phyloP scores from a whole-genome alignment of 345 rosid species.

The Eucalyptus erythrocorys region DNA sequence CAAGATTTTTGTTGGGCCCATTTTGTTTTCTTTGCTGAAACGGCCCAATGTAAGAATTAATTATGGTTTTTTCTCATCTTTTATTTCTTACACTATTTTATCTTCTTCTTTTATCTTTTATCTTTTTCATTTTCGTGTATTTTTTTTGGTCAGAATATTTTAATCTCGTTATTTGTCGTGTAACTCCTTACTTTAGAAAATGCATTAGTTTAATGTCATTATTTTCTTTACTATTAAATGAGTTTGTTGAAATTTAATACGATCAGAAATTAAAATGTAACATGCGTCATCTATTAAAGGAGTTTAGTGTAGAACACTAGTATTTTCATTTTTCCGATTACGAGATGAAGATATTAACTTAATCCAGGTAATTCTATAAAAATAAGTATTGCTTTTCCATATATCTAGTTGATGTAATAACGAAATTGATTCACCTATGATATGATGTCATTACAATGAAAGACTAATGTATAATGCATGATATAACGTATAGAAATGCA shows the following conservation, averaged over 20 bases:
- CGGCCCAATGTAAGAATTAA: neutral
- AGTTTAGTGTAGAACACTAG: neutral
- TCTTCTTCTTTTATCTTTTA: accelerated
- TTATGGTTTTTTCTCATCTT: neutral
- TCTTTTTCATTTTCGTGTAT: neutral
- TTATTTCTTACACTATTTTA: neutral
- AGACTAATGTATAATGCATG: neutral
- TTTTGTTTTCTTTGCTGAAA: neutral
- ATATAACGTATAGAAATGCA: neutral
- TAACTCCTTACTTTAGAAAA: neutral
- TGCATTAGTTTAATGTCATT: neutral
- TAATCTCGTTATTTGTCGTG: neutral
- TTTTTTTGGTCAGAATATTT: neutral
- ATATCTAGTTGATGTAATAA: neutral
- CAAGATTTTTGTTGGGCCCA: neutral
- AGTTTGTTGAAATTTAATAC: neutral
- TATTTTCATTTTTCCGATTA: accelerated
- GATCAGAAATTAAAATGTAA: accelerated
- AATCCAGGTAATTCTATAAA: neutral
- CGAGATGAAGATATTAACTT: neutral
- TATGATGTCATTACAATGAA: neutral
- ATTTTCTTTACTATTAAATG: neutral
- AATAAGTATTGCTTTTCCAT: neutral
- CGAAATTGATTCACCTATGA: neutral
- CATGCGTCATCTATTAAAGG: accelerated